A percentile compares a stretch with the other conserved stretches of the same genome.
phyloP scores from a whole-genome alignment of 1,284 basidiomycete genomes.

The Vanrija pseudolonga region DNA sequence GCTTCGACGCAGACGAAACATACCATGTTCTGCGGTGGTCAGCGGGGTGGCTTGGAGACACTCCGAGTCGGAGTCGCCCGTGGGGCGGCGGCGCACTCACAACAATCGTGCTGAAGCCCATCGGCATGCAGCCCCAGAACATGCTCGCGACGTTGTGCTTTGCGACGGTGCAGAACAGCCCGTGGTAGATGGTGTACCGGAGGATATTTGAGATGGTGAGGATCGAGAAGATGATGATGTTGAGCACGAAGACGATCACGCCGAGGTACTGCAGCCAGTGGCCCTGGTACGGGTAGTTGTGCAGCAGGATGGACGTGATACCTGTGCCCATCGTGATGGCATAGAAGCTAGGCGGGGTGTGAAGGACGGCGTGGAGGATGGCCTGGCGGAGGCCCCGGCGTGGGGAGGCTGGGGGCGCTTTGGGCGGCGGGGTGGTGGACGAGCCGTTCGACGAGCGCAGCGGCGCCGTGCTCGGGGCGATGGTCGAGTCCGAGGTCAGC shows the following conservation, averaged over 20 bases:
- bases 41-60: slow-evolving; percentile 6
- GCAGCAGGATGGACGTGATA: slow-evolving; percentile 50
- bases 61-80: slow-evolving; percentile 8
- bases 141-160: slow-evolving; percentile 63
- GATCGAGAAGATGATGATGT: slow-evolving; percentile 61
- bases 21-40: slow-evolving; percentile 48
- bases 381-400: neutral
- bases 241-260: slow-evolving; percentile 61
- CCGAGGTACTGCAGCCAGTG: slow-evolving; percentile 46
- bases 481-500: no score
- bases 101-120: slow-evolving; percentile 67
- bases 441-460: no score
- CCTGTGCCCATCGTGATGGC: slow-evolving; percentile 52
- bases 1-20: slow-evolving; percentile 48
- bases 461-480: no score
- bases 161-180: slow-evolving; percentile 58
- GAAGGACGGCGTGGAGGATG: slow-evolving; percentile 12
- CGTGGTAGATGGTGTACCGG: slow-evolving; percentile 59
- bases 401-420: no score
- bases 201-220: slow-evolving; percentile 54
- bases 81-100: slow-evolving; percentile 20
- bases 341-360: slow-evolving; percentile 30
- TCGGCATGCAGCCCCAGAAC: slow-evolving; percentile 65
- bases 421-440: no score
- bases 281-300: slow-evolving; percentile 52